phyloP scores from a whole-genome alignment of 345 rosid species.

The Brassica nigra region DNA sequence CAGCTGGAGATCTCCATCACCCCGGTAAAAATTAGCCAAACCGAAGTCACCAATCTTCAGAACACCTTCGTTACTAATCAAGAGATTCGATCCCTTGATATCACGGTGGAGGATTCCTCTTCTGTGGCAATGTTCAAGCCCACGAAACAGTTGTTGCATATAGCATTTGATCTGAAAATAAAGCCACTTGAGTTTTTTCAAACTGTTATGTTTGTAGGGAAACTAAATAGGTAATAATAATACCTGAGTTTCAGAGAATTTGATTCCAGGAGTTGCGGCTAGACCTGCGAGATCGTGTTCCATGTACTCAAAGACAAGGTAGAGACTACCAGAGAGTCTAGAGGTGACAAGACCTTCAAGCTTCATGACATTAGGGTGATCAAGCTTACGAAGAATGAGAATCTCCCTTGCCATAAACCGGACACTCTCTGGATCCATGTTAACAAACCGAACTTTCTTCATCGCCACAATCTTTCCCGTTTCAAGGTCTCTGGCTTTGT shows the following conservation, averaged over 20 bases:
- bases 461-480: conserved; percentile 74
- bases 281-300: conserved; percentile 65
- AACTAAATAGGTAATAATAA: not conserved
- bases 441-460: conserved; percentile 87
- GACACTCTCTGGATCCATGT: conserved; percentile 80
- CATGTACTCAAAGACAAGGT: conserved; percentile 81
- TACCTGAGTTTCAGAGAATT: conserved; percentile 80
- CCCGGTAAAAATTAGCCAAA: conserved; percentile 60
- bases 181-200: not conserved
- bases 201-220: not conserved
- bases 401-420: conserved; percentile 97
- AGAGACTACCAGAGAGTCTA: conserved; percentile 89
- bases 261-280: conserved; percentile 60
- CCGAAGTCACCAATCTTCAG: conserved; percentile 90
- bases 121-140: conserved; percentile 85
- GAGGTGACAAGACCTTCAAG: conserved; percentile 88
- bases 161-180: conserved; percentile 68
- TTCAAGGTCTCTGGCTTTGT: conserved; percentile 78
- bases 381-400: conserved; percentile 62
- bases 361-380: conserved; percentile 81
- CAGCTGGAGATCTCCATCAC: conserved; percentile 57
- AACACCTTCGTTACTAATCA: conserved; percentile 67
- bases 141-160: conserved; percentile 79
- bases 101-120: conserved; percentile 81
- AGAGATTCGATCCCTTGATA: conserved; percentile 74